These are phyloP conservation scores for Suillus discolor DNA, from an alignment of 768 basidiomycete genomes.

Conservation along the genomic window DNA sequence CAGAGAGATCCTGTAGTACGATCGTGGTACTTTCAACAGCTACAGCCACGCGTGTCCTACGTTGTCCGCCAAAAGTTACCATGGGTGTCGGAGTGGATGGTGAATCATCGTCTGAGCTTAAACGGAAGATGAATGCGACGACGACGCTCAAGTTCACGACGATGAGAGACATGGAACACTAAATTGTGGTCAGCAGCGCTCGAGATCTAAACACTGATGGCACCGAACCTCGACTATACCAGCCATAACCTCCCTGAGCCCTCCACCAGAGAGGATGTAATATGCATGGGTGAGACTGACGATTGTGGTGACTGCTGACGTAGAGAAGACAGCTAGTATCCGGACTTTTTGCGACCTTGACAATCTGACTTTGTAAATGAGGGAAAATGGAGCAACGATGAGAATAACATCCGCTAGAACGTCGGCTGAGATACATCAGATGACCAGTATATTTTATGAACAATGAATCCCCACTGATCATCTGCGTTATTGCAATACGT, in stretches of 20 bases:
- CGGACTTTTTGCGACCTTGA: background rate
- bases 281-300: background rate
- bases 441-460: background rate
- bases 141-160: background rate
- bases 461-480: background rate
- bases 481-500: background rate
- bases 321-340: background rate
- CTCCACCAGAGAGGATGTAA: background rate
- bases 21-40: background rate
- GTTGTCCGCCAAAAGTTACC: background rate
- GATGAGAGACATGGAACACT: background rate
- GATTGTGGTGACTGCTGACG: background rate
- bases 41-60: background rate
- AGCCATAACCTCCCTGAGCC: background rate
- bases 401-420: background rate
- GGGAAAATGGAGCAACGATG: background rate
- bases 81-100: background rate
- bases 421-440: background rate
- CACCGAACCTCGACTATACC: background rate
- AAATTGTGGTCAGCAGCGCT: background rate
- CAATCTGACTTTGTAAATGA: background rate
- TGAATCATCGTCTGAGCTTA: background rate
- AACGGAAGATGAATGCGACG: background rate
- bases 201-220: background rate
- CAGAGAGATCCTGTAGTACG: background rate